Conservation (phyloP, 192 early-diverging fungal species). For the Chytriomyces confervae region DNA sequence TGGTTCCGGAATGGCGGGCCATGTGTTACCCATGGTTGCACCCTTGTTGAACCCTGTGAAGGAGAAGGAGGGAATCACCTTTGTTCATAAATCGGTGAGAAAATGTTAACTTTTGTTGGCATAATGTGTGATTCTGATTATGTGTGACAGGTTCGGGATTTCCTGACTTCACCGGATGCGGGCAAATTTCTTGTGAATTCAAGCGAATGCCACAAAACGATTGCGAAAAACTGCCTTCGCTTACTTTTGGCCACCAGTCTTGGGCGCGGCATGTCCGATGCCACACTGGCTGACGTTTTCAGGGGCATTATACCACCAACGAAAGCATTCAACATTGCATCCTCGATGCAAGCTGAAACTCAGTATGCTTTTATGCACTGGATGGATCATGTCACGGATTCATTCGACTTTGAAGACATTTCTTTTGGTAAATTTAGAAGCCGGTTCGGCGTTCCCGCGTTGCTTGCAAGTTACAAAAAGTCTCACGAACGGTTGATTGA, state of each 20-base stretch:
- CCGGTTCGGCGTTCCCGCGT: not conserved
- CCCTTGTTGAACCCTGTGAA: not conserved
- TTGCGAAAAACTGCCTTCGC: not conserved
- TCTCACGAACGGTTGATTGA: not conserved
- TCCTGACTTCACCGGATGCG: not conserved
- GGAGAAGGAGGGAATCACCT: not conserved
- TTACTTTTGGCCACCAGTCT: not conserved
- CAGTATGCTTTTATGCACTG: not conserved
- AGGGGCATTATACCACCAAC: not conserved
- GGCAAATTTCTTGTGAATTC: not conserved
- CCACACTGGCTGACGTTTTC: not conserved
- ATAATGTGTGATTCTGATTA: not conserved
- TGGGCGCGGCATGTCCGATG: not conserved
- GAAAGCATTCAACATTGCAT: not conserved
- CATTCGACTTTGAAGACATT: not conserved
- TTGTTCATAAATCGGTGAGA: slow-evolving; percentile 2
- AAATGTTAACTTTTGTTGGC: not conserved
- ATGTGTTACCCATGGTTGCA: not conserved
- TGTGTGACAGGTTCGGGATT: not conserved
- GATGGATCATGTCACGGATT: slow-evolving; percentile 1
- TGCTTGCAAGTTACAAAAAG: not conserved
- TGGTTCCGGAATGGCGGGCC: not conserved
- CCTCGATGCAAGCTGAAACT: not conserved
- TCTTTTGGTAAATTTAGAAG: not conserved
- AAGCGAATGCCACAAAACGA: not conserved